A percentile compares a stretch with the other conserved stretches of the same genome.
phyloP scores from a whole-genome alignment of 768 basidiomycete species.

The Daedaleopsis sinensis region DNA sequence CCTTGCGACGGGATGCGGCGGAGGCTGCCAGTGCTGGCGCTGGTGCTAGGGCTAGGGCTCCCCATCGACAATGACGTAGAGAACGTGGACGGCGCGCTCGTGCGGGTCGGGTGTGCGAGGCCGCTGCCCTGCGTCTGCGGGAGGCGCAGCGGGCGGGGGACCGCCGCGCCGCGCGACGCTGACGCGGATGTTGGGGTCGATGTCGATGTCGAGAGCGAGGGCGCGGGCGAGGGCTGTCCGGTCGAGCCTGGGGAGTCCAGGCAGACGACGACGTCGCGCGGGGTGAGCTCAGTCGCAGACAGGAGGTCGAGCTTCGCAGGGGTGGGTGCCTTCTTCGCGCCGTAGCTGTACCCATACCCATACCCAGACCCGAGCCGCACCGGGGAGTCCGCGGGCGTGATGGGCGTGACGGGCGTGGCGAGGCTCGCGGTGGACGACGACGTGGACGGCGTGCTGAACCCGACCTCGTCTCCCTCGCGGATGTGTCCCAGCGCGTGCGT shows the following conservation, averaged over 20 bases:
- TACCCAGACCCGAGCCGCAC: neutral
- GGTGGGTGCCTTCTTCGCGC: slow-evolving; percentile 9
- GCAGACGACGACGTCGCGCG: slow-evolving; percentile 7
- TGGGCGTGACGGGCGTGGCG: slow-evolving; percentile 26
- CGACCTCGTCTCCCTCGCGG: slow-evolving; percentile 23
- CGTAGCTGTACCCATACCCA: slow-evolving; percentile 2
- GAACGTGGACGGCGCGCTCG: neutral
- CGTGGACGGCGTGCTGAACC: slow-evolving; percentile 23
- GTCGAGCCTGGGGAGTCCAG: slow-evolving; percentile 17
- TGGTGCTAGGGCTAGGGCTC: too few relatives aligned
- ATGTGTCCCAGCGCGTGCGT: slow-evolving; percentile 19
- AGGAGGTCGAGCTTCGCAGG: slow-evolving; percentile 14
- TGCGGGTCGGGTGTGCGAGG: neutral
- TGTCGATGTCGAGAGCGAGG: too few relatives aligned
- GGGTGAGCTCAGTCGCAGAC: slow-evolving; percentile 2
- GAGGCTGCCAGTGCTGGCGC: too few relatives aligned
- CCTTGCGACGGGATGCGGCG: slow-evolving; percentile 5
- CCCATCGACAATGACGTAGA: too few relatives aligned
- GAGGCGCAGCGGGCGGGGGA: slow-evolving; percentile 27
- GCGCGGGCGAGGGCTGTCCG: slow-evolving; percentile 5
- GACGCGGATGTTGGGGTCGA: slow-evolving; percentile 1
- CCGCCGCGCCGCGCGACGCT: slow-evolving; percentile 5
- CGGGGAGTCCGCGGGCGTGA: slow-evolving; percentile 23
- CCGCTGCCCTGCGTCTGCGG: slow-evolving; percentile 14
- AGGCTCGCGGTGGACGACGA: slow-evolving; percentile 26